Percentiles rank a stretch among this genome's conserved stretches.
Conservation (phyloP, 2,329 filamentous ascomycete genomes). For the Ascochyta koolunga region DNA sequence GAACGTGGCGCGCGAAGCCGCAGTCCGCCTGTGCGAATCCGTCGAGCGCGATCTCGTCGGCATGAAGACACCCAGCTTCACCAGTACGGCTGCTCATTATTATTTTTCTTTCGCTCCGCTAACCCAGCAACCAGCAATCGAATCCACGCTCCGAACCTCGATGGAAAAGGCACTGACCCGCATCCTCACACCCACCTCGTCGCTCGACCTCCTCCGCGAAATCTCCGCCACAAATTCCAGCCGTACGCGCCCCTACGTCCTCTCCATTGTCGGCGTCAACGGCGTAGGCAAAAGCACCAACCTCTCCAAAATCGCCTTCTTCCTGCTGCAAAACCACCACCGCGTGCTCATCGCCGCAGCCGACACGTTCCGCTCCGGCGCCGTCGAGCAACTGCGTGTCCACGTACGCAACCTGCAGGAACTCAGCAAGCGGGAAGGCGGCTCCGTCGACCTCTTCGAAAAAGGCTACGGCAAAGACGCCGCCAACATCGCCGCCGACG, state of each 20-base stretch:
- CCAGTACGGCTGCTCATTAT: conserved; percentile 57
- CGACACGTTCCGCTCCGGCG: conserved; percentile 95
- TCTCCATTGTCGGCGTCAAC: conserved; percentile 97
- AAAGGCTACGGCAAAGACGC: conserved; percentile 98
- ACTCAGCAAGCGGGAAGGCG: conserved; percentile 79
- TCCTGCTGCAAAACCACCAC: conserved; percentile 96
- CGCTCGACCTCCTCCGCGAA: conserved; percentile 90
- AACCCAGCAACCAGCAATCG: conserved; percentile 62
- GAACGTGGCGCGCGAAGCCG: conserved; percentile 95
- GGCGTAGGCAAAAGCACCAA: conserved; percentile 98
- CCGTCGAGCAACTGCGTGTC: conserved; percentile 94
- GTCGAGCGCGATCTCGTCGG: conserved; percentile 90
- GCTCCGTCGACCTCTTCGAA: conserved; percentile 86
- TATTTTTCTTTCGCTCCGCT: conserved; percentile 11
- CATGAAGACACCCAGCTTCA: conserved; percentile 89
- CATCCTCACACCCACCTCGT: conserved; percentile 94
- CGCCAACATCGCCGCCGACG: conserved; percentile 91
- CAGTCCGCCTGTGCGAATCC: conserved; percentile 85
- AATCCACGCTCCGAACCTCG: conserved; percentile 79
- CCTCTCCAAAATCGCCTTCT: conserved; percentile 96
- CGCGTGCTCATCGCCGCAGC: conserved; percentile 91
- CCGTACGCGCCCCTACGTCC: conserved; percentile 83
- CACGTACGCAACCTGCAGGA: conserved; percentile 94
- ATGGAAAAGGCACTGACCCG: conserved; percentile 93
- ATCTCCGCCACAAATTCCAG: conserved; percentile 74